Percentiles rank a stretch among this genome's conserved stretches.
phyloP scores from a whole-genome alignment of 805 yeast species.

The Starmerella vitae region DNA sequence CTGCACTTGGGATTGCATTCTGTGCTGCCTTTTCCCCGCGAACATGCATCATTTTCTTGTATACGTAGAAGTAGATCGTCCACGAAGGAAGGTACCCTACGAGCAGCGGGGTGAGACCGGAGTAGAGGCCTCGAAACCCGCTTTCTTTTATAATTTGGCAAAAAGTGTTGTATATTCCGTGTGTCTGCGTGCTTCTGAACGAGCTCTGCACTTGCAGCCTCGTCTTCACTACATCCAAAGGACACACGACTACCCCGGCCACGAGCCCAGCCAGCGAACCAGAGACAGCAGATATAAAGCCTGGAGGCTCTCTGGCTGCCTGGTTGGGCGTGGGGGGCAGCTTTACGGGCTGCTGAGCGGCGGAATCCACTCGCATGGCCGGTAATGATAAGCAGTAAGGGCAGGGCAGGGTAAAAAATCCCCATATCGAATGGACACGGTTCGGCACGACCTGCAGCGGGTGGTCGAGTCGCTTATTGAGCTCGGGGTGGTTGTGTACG shows the following conservation, averaged over 20 bases:
- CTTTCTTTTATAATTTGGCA: slow-evolving; percentile 57
- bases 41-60: slow-evolving; percentile 37
- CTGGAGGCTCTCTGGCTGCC: slow-evolving; percentile 4
- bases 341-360: not conserved
- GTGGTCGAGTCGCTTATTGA: slow-evolving; percentile 73
- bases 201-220: slow-evolving; percentile 55
- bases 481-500: slow-evolving; percentile 83
- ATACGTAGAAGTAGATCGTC: slow-evolving; percentile 88
- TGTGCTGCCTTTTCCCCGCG: slow-evolving; percentile 24
- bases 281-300: slow-evolving; percentile 52
- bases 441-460: slow-evolving; percentile 33
- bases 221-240: slow-evolving; percentile 90
- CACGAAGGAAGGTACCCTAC: slow-evolving; percentile 94
- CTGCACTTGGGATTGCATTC: slow-evolving; percentile 44
- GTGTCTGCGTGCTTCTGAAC: slow-evolving; percentile 1
- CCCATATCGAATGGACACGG: slow-evolving; percentile 7
- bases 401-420: not conserved
- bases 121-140: slow-evolving; percentile 69
- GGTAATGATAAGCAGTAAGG: not conserved
- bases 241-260: slow-evolving; percentile 84
- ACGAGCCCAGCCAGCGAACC: slow-evolving; percentile 92
- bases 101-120: slow-evolving; percentile 85
- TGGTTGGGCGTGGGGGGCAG: no score
- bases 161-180: slow-evolving; percentile 40
- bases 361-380: not conserved